Conservation (phyloP, 257 asterid genomes). For the Coffea eugenioides region DNA sequence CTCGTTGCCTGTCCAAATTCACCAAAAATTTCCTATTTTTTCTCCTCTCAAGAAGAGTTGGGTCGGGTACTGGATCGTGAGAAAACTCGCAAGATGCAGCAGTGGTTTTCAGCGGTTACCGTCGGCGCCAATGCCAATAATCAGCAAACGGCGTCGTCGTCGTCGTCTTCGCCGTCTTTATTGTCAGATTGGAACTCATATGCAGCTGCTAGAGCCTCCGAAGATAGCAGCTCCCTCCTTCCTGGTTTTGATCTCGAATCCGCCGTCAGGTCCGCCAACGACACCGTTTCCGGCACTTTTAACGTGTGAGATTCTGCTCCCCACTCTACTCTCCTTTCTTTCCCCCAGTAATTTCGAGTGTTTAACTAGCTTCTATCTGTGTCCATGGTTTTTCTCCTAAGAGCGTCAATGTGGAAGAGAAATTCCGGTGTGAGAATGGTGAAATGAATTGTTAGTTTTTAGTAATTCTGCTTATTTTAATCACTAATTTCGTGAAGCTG, state of each 20-base stretch:
- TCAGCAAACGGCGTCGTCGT: constrained; percentile 36
- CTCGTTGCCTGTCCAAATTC: neutral
- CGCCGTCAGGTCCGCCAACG: constrained; percentile 84
- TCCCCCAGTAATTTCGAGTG: neutral
- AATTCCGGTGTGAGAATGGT: too few relatives aligned
- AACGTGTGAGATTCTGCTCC: constrained; percentile 52
- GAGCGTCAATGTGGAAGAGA: too few relatives aligned
- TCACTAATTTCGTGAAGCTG: neutral
- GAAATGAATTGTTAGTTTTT: too few relatives aligned
- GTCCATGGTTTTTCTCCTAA: too few relatives aligned
- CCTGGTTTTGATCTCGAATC: constrained; percentile 77
- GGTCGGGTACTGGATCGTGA: neutral
- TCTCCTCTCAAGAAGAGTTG: neutral
- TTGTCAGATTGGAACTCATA: constrained; percentile 84
- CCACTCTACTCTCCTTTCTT: neutral
- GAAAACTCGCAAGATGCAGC: constrained; percentile 44
- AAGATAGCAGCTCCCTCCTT: constrained; percentile 48
- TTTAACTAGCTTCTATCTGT: neutral
- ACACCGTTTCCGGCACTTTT: constrained; percentile 84
- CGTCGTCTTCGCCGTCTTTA: constrained; percentile 54
- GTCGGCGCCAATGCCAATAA: constrained; percentile 32
- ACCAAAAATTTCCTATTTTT: neutral
- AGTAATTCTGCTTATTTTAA: neutral
- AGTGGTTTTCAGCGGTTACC: constrained; percentile 66
- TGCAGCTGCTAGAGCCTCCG: constrained; percentile 60